Evolutionary conservation across 1,284 basidiomycete species (phyloP), one percentile per base, ranked within the genome.

Genomic region (Heterobasidion annosum): DNA sequence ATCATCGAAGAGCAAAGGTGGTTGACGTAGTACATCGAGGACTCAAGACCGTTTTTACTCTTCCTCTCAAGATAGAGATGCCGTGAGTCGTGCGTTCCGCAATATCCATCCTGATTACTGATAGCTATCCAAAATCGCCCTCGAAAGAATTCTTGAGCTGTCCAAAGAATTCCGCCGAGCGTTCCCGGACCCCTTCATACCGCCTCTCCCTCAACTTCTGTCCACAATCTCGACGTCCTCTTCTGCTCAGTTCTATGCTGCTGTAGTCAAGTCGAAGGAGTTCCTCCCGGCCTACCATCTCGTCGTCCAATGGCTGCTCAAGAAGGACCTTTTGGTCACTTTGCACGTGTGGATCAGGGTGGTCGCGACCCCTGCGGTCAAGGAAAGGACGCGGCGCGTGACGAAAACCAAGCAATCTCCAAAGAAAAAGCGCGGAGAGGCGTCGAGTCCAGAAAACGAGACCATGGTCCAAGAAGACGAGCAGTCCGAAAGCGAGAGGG

Each of bases 241-340:
- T 19, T 54, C 56, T 43, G 84, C 76, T 67, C 88, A 77, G 64
- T 88, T 90, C 65, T 95, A 88, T 68, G 83, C 82, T n/a, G 79
- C 82, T 5, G 81, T 91, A 34, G 85, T 91, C 15, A 74, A 79
- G 51, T 73, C 75, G 25, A 83, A 85, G 60, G 84, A 88, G 34
- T 71, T 79, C 16, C 79, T 93, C 34, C 75, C 81, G 13, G 68
- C 84, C 45, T 96, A 91, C 65, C 79, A 89, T 54, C 83, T 91
- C 44, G 88, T 94, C 40, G 81, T 98, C n/a, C 71, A 89, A 47
- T 99, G 95, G 94, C 82, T 98, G 73, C 77, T 99, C 42, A 88
- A 91, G 59, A 82, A 85, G 51, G 91, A 92, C 61, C 77, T 98
- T 56, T 74, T 98, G 19, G 79, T 91, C 54, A 91, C 92, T 35